These are phyloP conservation scores for Spinellus fusiger DNA, from an alignment of 192 early-diverging fungal genomes.

Conservation along the genomic window DNA sequence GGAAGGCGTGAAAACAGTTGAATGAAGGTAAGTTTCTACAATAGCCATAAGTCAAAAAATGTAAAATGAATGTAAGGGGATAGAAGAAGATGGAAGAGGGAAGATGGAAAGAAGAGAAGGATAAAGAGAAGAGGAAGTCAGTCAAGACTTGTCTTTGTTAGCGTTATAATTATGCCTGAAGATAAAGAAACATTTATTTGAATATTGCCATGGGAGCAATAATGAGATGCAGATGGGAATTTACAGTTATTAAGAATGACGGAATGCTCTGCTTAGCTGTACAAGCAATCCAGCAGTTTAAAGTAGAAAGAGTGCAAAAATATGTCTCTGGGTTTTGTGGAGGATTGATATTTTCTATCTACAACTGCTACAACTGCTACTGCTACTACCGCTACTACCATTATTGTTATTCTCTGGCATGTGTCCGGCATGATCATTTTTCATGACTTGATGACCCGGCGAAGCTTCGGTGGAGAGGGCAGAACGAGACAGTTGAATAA, in stretches of 20 bases:
- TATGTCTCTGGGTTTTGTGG: neutral
- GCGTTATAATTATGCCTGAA: neutral
- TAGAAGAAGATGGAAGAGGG: neutral
- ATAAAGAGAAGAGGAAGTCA: neutral
- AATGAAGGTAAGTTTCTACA: neutral
- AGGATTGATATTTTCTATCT: neutral
- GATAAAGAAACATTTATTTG: neutral
- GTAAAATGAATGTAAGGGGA: neutral
- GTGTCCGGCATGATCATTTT: neutral
- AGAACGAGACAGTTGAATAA: neutral
- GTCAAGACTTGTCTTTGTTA: neutral
- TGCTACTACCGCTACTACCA: too few species aligned
- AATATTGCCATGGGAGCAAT: neutral
- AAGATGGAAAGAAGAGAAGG: neutral
- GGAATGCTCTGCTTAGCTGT: neutral
- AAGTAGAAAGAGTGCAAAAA: neutral
- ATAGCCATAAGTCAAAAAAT: neutral
- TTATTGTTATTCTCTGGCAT: neutral
- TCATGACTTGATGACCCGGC: too few species aligned
- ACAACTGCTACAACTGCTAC: neutral
- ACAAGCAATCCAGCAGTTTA: neutral
- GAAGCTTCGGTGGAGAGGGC: neutral
- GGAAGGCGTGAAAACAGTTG: neutral
- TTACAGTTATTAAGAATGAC: conserved; percentile 1
- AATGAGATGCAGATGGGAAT: neutral